A percentile compares a stretch with the other conserved stretches of the same genome.
Evolutionary conservation across 2,329 filamentous ascomycete genomes (phyloP).

Genomic region (Aspergillus sp.): DNA sequence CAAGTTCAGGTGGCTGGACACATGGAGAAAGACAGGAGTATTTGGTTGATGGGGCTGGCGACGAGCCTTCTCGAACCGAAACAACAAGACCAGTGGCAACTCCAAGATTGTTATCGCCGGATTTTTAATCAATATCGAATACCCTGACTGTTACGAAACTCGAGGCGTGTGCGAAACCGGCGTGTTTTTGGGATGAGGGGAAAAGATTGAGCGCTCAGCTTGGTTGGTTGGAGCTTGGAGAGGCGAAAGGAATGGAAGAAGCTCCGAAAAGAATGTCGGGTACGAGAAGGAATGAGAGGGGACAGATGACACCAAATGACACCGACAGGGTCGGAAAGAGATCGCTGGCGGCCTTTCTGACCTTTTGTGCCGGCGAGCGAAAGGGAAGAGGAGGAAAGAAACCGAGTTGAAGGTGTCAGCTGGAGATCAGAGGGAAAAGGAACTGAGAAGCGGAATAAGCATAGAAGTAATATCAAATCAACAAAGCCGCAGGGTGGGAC

Average conservation of each 20-base stretch:
- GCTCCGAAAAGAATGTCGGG: slow-evolving; percentile 19
- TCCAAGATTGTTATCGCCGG: slow-evolving; percentile 5
- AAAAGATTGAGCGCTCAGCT: not conserved
- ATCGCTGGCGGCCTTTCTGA: not conserved
- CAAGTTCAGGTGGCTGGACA: slow-evolving; percentile 18
- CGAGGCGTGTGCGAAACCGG: slow-evolving; percentile 7
- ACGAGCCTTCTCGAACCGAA: not conserved
- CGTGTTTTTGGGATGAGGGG: slow-evolving; percentile 17
- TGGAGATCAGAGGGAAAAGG: slow-evolving; percentile 8
- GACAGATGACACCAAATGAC: slow-evolving; percentile 8
- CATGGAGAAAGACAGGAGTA: slow-evolving; percentile 15
- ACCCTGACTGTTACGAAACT: not conserved
- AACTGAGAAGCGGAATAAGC: slow-evolving; percentile 13
- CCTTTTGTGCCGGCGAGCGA: not conserved
- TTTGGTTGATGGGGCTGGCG: not conserved
- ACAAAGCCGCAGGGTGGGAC: slow-evolving; percentile 21
- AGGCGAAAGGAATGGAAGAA: slow-evolving; percentile 19
- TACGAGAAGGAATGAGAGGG: slow-evolving; percentile 12
- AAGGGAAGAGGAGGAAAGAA: not conserved
- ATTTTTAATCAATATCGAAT: not conserved
- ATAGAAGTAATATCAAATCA: slow-evolving; percentile 17
- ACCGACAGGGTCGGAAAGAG: slow-evolving; percentile 7
- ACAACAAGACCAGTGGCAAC: slow-evolving; percentile 2
- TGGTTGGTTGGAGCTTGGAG: slow-evolving; percentile 10
- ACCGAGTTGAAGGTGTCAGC: slow-evolving; percentile 2